These are phyloP conservation scores for Trichoderma asperelloides DNA, from an alignment of 495 filamentous ascomycete genomes.

Conservation along the genomic window DNA sequence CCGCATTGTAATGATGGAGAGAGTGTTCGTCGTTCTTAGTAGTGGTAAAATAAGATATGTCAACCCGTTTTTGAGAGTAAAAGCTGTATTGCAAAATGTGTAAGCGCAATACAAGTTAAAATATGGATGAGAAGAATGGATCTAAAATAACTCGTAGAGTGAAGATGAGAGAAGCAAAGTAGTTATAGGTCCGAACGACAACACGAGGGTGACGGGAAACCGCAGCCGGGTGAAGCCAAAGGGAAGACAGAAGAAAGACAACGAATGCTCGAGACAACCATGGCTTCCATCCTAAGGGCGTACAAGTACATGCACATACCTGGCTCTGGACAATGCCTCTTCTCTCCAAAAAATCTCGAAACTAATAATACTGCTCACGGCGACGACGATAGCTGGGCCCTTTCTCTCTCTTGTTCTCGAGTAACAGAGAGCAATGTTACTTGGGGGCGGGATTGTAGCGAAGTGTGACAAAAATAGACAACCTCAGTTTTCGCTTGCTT, in stretches of 20 bases:
- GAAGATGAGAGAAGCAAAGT: neutral
- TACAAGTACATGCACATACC: neutral
- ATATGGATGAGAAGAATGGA: too few species aligned
- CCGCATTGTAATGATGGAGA: conserved; percentile 18
- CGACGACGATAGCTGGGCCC: neutral
- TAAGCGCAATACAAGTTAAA: too few species aligned
- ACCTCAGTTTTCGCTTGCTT: neutral
- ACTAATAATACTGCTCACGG: too few species aligned
- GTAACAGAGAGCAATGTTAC: neutral
- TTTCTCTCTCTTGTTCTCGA: neutral
- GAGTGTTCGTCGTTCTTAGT: neutral
- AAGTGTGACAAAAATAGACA: neutral
- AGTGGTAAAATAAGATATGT: too few species aligned
- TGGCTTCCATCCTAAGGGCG: too few species aligned
- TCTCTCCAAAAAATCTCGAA: too few species aligned
- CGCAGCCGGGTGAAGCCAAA: neutral
- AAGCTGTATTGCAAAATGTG: too few species aligned
- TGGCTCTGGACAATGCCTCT: neutral
- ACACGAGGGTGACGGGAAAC: neutral
- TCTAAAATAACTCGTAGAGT: too few species aligned
- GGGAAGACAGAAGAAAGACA: neutral
- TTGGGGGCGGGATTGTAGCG: conserved; percentile 3
- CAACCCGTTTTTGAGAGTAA: too few species aligned
- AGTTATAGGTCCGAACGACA: neutral
- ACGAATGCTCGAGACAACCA: neutral